phyloP scores from a whole-genome alignment of 306 rosid species.

The Vicia faba region DNA sequence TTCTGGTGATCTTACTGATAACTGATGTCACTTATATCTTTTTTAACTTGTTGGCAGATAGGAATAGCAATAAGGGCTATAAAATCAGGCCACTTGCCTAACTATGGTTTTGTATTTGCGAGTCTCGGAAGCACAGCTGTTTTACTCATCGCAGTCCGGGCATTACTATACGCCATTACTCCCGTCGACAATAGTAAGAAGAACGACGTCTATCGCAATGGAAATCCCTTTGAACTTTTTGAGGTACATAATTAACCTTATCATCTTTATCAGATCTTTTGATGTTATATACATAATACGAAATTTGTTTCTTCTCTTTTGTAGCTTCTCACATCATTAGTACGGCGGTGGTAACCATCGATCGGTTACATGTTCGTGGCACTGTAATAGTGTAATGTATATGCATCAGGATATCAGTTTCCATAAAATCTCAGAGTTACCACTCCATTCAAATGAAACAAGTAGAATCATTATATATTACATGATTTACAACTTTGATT shows the following conservation, averaged over 20 bases:
- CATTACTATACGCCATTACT: constrained; percentile 59
- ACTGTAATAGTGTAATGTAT: constrained; percentile 19
- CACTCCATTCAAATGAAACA: constrained; percentile 21
- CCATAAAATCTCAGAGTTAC: constrained; percentile 14
- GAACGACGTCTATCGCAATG: constrained; percentile 78
- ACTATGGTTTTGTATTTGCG: constrained; percentile 60
- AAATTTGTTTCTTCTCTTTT: constrained; percentile 34
- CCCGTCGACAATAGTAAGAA: constrained; percentile 61
- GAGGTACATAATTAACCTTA: constrained; percentile 60
- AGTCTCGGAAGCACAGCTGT: constrained; percentile 92
- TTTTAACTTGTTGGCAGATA: constrained; percentile 52
- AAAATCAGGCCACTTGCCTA: constrained; percentile 61
- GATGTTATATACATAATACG: constrained; percentile 29
- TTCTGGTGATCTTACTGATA: constrained; percentile 3
- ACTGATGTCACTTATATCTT: constrained; percentile 1
- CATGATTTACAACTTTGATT: constrained; percentile 6
- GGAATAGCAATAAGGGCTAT: constrained; percentile 73
- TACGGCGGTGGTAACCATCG: constrained; percentile 75
- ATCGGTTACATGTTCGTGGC: constrained; percentile 22
- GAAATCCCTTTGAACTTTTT: constrained; percentile 87
- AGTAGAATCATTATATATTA: constrained; percentile 17
- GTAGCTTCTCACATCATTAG: constrained; percentile 89
- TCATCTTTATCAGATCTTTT: constrained; percentile 11
- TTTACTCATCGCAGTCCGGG: constrained; percentile 73
- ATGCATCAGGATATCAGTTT: constrained; percentile 25